Percentiles rank a stretch among this genome's conserved stretches.
Evolutionary conservation across 805 yeast genomes (phyloP).

Genomic region (Komagataella pseudopastoris): DNA sequence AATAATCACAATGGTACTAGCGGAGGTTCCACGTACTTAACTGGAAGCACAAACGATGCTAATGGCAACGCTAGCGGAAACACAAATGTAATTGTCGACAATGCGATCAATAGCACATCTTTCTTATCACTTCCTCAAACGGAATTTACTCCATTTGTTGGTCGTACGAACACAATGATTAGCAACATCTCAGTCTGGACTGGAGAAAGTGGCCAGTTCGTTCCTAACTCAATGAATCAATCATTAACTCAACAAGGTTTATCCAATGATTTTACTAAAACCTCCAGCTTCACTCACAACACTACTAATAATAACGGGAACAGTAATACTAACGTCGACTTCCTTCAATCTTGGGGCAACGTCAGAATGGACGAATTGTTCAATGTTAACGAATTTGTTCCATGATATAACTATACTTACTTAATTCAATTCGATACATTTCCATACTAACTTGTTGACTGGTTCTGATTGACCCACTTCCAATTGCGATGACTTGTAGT

Average conservation of each 20-base stretch:
- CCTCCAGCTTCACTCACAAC: not conserved
- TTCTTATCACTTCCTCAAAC: constrained; percentile 4
- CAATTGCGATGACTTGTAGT: not conserved
- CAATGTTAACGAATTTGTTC: not conserved
- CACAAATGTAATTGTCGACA: not conserved
- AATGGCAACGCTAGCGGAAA: not conserved
- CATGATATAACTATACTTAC: not conserved
- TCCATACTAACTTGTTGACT: not conserved
- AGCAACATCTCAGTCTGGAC: constrained; percentile 51
- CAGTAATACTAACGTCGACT: constrained; percentile 4
- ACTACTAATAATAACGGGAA: constrained; percentile 1
- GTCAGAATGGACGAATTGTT: not conserved
- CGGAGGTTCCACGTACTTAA: constrained; percentile 1
- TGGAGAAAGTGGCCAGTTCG: constrained; percentile 28
- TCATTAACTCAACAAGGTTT: not conserved
- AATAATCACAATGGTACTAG: not conserved
- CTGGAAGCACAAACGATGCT: not conserved
- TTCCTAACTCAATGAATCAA: constrained; percentile 13
- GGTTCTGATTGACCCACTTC: not conserved
- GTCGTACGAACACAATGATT: constrained; percentile 46
- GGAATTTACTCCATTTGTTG: constrained; percentile 14
- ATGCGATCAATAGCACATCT: not conserved
- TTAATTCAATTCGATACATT: not conserved
- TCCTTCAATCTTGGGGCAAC: constrained; percentile 10
- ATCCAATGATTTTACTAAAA: not conserved